These are phyloP conservation scores for Crucihimalaya himalaica DNA, from an alignment of 345 rosid species.

Conservation along the genomic window DNA sequence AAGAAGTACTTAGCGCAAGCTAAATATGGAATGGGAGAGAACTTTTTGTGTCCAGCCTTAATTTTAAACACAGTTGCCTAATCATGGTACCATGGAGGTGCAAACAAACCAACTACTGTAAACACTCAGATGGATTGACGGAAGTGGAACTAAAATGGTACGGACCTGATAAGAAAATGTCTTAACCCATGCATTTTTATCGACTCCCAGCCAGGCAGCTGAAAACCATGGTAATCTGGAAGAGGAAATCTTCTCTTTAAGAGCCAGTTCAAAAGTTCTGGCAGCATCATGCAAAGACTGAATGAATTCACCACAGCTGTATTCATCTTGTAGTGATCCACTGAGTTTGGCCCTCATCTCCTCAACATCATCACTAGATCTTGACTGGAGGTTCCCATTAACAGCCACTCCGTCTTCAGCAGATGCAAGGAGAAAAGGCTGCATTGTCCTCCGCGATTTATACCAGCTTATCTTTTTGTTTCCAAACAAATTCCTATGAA, in stretches of 20 bases:
- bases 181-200: constrained; percentile 84
- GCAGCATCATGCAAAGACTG: constrained; percentile 88
- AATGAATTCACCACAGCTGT: constrained; percentile 71
- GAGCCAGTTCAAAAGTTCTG: constrained; percentile 76
- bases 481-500: constrained; percentile 31
- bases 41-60: neutral
- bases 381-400: constrained; percentile 58
- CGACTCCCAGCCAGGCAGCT: constrained; percentile 83
- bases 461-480: constrained; percentile 38
- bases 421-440: constrained; percentile 53
- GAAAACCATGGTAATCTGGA: constrained; percentile 82
- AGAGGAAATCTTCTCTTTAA: constrained; percentile 54
- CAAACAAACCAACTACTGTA: neutral
- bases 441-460: constrained; percentile 47
- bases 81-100: neutral
- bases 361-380: constrained; percentile 59
- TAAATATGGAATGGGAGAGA: neutral
- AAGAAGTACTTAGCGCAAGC: constrained; percentile 7
- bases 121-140: neutral
- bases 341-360: constrained; percentile 67
- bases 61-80: neutral
- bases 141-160: constrained; percentile 11
- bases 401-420: constrained; percentile 77
- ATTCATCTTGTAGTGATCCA: constrained; percentile 67
- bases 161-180: constrained; percentile 89